A percentile compares a stretch with the other conserved stretches of the same genome.
Evolutionary conservation across 208 protist genomes (phyloP).

Genomic region (Trypanosoma melophagium): DNA sequence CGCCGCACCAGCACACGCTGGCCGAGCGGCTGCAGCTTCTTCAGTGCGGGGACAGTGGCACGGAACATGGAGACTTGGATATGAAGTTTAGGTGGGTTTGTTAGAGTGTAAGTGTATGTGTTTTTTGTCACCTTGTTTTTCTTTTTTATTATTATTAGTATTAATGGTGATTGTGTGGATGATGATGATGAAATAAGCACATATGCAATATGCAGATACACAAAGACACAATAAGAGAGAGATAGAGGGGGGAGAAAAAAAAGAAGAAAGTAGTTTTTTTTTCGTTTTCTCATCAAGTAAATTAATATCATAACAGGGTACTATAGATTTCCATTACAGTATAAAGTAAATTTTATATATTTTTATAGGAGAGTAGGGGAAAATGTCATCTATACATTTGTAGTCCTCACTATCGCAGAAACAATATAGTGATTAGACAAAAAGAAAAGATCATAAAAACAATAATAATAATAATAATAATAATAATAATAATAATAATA

Average conservation of each 20-base stretch:
- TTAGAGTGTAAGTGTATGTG: background rate
- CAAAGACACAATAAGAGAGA: too few relatives aligned
- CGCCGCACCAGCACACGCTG: conserved; percentile 89
- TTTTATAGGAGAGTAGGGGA: conserved; percentile 1
- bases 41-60: conserved; percentile 63
- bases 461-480: conserved; percentile 17
- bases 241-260: too few relatives aligned
- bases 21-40: conserved; percentile 90
- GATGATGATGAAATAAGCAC: background rate
- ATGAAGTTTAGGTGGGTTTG: background rate
- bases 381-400: conserved; percentile 1
- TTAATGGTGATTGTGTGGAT: background rate
- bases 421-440: conserved; percentile 4
- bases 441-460: conserved; percentile 5
- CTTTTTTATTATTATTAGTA: background rate
- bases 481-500: background rate
- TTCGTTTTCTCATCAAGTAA: too few relatives aligned
- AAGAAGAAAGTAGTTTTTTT: too few relatives aligned
- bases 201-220: too few relatives aligned
- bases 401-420: background rate
- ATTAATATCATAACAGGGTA: too few relatives aligned
- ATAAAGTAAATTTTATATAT: background rate
- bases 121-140: background rate
- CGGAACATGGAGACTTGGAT: conserved; percentile 63
- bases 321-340: too few relatives aligned